Conservation (phyloP, 2,329 filamentous ascomycete genomes). For the Cladosporium sp. region DNA sequence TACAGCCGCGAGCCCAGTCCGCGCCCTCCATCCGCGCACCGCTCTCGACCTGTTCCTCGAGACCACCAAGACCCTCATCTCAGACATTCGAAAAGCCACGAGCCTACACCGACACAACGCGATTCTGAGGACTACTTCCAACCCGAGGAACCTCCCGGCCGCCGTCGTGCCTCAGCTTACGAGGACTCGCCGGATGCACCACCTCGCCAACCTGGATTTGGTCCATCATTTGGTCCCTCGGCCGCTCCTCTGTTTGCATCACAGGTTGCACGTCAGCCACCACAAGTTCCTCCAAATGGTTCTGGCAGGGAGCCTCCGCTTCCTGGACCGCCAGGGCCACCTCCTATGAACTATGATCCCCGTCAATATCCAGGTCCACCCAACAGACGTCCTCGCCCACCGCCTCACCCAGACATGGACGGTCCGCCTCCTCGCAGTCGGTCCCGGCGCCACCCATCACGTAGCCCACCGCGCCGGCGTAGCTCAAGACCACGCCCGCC, state of each 20-base stretch:
- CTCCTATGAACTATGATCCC: conserved; percentile 19
- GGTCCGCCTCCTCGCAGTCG: conserved; percentile 11
- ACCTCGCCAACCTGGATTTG: conserved; percentile 26
- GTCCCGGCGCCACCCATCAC: background rate
- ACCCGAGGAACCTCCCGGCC: conserved; percentile 21
- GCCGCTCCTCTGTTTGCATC: conserved; percentile 51
- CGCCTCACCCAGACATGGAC: conserved; percentile 11
- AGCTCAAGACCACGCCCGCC: conserved; percentile 13
- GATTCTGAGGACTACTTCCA: conserved; percentile 28
- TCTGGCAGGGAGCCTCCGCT: conserved; percentile 20
- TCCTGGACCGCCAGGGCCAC: conserved; percentile 9
- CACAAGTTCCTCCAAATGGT: conserved; percentile 5
- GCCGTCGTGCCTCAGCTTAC: conserved; percentile 26
- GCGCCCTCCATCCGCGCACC: conserved; percentile 22
- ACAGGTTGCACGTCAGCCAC: conserved; percentile 42
- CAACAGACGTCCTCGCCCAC: conserved; percentile 19
- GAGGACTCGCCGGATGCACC: conserved; percentile 25
- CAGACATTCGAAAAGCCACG: conserved; percentile 46
- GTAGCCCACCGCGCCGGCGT: conserved; percentile 16
- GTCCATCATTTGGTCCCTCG: conserved; percentile 46
- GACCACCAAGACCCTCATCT: conserved; percentile 40
- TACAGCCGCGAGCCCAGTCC: conserved; percentile 23
- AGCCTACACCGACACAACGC: conserved; percentile 42
- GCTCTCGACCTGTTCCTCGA: background rate
- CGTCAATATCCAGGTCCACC: conserved; percentile 21